Conservation (phyloP, 345 rosid genomes). For the Kandelia obovata region DNA sequence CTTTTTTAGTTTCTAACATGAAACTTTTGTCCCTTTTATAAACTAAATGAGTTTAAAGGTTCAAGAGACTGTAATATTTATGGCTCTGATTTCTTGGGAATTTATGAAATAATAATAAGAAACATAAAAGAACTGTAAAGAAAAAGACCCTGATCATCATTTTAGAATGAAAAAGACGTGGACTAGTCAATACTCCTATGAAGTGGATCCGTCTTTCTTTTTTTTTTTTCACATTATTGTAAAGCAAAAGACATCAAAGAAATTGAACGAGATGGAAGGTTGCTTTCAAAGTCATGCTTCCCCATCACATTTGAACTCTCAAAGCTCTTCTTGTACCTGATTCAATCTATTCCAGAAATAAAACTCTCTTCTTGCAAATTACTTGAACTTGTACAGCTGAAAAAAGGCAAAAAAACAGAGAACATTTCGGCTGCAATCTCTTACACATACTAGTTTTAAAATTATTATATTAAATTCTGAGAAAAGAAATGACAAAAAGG, state of each 20-base stretch:
- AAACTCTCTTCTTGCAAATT: no score
- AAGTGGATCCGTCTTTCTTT: background rate
- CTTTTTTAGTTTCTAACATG: background rate
- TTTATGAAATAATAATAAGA: background rate
- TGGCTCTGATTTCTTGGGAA: no score
- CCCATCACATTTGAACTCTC: background rate
- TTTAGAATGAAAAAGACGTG: constrained; percentile 6
- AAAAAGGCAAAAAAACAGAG: background rate
- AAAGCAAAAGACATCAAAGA: constrained; percentile 25
- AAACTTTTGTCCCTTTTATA: no score
- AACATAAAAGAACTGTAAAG: background rate
- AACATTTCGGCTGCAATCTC: no score
- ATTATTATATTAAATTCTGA: no score
- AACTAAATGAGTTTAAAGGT: no score
- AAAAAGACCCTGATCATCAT: background rate
- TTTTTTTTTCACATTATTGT: background rate
- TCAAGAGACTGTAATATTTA: constrained; percentile 3
- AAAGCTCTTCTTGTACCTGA: background rate
- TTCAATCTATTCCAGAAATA: background rate
- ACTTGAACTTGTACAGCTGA: no score
- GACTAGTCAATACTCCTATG: constrained; percentile 5
- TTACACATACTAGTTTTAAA: no score
- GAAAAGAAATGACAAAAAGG: no score
- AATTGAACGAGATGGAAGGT: constrained; percentile 13
- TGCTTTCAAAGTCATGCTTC: constrained; percentile 27